Evolutionary conservation across 345 rosid genomes (phyloP), one percentile per base, ranked within the genome.

Genomic region (Moricandia arvensis): DNA sequence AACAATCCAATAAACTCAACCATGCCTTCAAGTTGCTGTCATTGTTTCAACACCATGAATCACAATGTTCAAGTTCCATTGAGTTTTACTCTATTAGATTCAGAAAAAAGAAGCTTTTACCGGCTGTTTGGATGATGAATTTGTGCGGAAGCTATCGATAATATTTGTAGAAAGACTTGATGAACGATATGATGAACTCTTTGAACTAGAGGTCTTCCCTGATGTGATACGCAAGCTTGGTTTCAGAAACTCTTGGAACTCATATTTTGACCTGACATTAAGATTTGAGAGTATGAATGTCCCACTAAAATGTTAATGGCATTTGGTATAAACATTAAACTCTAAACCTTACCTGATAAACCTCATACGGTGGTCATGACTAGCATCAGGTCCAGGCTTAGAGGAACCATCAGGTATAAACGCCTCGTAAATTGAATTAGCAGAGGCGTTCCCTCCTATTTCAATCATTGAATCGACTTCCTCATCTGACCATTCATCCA

Each of bases 401-500:
- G 89, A 81, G 75, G 71, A 72, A 45, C 91, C 91, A 55, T 96
- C 97, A 4, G 99, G 95, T 68, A 93, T 68, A 83, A 81, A 84
- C 7, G 97, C 96, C 86, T 96, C 99, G 43, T 93, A 93, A 31
- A 93, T 96, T 38, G 96, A 70, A 87, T 96, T 96, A 7, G 96
- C 98, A 69, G 97, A 77, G 35, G 90, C 79, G 69, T 96, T 96
- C 63, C 99, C 99, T 63, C 98, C 99, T 24, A 95, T 93, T 87
- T 93, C 98, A 47, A 87, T 75, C 97, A 96, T 89, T 59, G 96
- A 75, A 62, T 96, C 97, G 66, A 93, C 81, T 83, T 96, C 95
- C 51, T 87, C 98, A 65, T 88, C 90, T 43, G 93, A 82, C 98
- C 99, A 96, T 2, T 96, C 99, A 87, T 96, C 99, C 79, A 96